phyloP scores from a whole-genome alignment of 1,284 basidiomycete species.

The Takashimella tepidaria region DNA sequence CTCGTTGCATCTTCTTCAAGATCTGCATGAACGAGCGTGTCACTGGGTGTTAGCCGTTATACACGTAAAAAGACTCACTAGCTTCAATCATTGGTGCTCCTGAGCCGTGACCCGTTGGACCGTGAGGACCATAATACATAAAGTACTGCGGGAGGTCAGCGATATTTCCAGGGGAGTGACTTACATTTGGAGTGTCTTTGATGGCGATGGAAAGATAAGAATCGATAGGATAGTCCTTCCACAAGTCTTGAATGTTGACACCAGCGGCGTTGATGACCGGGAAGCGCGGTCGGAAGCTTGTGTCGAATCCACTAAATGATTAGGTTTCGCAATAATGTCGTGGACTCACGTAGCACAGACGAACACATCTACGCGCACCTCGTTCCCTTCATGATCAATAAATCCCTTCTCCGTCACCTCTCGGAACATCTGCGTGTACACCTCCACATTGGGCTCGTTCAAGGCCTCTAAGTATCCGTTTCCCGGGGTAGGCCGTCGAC shows the following conservation, averaged over 20 bases:
- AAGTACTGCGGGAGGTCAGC: constrained; percentile 12
- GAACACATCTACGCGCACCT: constrained; percentile 27
- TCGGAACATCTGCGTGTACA: constrained; percentile 18
- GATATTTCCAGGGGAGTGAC: not conserved
- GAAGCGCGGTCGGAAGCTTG: constrained; percentile 30
- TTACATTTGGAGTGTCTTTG: constrained; percentile 33
- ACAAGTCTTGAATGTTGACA: constrained; percentile 28
- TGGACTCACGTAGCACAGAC: constrained; percentile 27
- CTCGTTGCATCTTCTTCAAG: constrained; percentile 25
- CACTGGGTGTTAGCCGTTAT: constrained; percentile 2
- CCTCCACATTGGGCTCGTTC: constrained; percentile 27
- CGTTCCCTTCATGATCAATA: constrained; percentile 18
- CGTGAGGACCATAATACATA: constrained; percentile 26
- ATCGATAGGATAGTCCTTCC: constrained; percentile 25
- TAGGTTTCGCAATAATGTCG: not conserved
- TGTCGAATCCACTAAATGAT: constrained; percentile 34
- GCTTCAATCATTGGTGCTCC: constrained; percentile 25
- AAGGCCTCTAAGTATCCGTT: constrained; percentile 43
- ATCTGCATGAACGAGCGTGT: constrained; percentile 16
- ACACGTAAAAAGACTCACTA: constrained; percentile 10
- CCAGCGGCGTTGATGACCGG: constrained; percentile 25
- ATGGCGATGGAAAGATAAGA: constrained; percentile 34
- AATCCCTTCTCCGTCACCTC: constrained; percentile 22
- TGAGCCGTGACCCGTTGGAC: constrained; percentile 27
- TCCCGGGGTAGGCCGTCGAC: constrained; percentile 38